These are phyloP conservation scores for Juncus effusus DNA, from an alignment of 176 grass and related monocot species.

Conservation along the genomic window DNA sequence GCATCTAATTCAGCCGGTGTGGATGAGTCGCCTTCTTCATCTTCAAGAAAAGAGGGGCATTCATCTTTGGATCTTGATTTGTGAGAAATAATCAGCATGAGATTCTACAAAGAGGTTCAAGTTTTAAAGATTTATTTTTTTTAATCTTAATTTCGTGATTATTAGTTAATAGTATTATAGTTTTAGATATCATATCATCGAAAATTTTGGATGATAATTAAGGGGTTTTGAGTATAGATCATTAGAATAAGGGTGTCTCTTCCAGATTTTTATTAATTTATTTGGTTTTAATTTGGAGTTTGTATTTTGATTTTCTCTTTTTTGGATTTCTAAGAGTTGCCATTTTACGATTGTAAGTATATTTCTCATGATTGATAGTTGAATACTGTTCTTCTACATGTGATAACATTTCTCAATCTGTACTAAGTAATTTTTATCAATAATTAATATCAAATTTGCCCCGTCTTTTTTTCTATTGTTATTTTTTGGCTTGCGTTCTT, in stretches of 20 bases:
- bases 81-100: conserved; percentile 40
- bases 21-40: conserved; percentile 58
- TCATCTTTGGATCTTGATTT: conserved; percentile 93
- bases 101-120: conserved; percentile 48
- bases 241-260: conserved; percentile 29
- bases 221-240: conserved; percentile 40
- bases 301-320: conserved; percentile 29
- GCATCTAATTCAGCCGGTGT: conserved; percentile 26
- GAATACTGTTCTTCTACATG: conserved; percentile 45
- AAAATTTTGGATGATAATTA: conserved; percentile 48
- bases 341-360: conserved; percentile 24
- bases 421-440: conserved; percentile 10
- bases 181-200: conserved; percentile 35
- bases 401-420: conserved; percentile 52
- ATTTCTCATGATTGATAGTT: conserved; percentile 21
- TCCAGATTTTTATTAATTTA: conserved; percentile 23
- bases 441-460: conserved; percentile 34
- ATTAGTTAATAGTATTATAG: conserved; percentile 40
- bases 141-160: conserved; percentile 31
- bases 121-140: conserved; percentile 34
- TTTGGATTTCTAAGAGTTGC: conserved; percentile 14
- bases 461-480: conserved; percentile 17
- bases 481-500: conserved; percentile 14
- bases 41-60: conserved; percentile 54
- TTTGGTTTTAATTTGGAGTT: conserved; percentile 27